Evolutionary conservation across 2,329 filamentous ascomycete species (phyloP).

Genomic region (Pyrenophora seminiperda): DNA sequence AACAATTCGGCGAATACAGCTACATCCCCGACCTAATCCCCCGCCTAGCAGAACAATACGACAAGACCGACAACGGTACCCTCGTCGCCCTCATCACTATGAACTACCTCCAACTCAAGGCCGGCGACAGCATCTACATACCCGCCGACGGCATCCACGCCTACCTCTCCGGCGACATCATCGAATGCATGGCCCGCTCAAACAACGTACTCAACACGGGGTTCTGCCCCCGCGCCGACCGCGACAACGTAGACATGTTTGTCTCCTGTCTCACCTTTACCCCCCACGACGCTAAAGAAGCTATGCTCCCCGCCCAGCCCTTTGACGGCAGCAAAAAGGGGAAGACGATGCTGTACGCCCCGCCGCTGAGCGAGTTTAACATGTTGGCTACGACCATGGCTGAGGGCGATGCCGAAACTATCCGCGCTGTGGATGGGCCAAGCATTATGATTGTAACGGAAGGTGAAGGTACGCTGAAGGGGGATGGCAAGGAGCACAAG

Average conservation of each 20-base stretch:
- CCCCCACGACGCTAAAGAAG: constrained; percentile 63
- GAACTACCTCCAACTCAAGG: constrained; percentile 71
- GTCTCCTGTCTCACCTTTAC: constrained; percentile 66
- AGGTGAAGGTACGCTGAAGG: constrained; percentile 63
- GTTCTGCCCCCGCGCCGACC: constrained; percentile 70
- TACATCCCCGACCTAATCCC: constrained; percentile 70
- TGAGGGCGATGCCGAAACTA: constrained; percentile 62
- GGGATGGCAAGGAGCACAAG: constrained; percentile 58
- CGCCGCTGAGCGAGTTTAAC: constrained; percentile 74
- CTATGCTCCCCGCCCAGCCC: constrained; percentile 57
- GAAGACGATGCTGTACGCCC: constrained; percentile 67
- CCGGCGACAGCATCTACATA: constrained; percentile 72
- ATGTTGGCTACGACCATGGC: constrained; percentile 66
- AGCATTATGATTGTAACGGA: constrained; percentile 67
- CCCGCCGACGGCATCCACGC: constrained; percentile 76
- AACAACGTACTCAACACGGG: constrained; percentile 78
- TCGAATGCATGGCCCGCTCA: constrained; percentile 78
- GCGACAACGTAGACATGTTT: constrained; percentile 69
- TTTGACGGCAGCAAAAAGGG: constrained; percentile 61
- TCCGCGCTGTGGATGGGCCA: constrained; percentile 63
- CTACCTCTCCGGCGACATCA: constrained; percentile 73
- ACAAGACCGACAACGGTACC: constrained; percentile 66
- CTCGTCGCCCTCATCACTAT: constrained; percentile 73
- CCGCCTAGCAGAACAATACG: constrained; percentile 68
- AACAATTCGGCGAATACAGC: constrained; percentile 57